Conservation (phyloP, 768 basidiomycete genomes). For the Zangia roseola region DNA sequence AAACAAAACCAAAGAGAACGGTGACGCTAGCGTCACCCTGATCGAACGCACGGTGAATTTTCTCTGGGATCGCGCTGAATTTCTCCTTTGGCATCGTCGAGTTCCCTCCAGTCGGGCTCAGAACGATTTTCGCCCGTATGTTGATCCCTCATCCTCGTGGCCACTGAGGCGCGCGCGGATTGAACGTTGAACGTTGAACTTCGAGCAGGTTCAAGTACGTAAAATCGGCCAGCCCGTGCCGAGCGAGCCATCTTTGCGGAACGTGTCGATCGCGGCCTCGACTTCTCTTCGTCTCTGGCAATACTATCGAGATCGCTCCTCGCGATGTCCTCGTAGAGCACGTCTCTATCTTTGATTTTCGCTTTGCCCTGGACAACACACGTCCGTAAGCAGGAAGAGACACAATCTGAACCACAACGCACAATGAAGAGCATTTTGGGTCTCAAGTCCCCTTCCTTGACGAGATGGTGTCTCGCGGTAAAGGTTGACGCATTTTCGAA, state of each 20-base stretch:
- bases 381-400: too few relatives aligned
- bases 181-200: too few relatives aligned
- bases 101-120: conserved; percentile 13
- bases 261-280: too few relatives aligned
- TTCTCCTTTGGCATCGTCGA: conserved; percentile 2
- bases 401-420: too few relatives aligned
- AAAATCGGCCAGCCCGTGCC: conserved; percentile 17
- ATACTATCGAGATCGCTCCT: too few relatives aligned
- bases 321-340: conserved; percentile 21
- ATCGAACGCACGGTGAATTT: conserved; percentile 16
- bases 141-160: conserved; percentile 9
- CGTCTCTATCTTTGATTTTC: conserved; percentile 19
- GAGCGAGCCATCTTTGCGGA: conserved; percentile 4
- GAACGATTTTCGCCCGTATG: conserved; percentile 17
- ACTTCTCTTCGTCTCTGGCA: too few relatives aligned
- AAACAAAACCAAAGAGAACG: not conserved
- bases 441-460: too few relatives aligned
- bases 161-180: conserved; percentile 16
- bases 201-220: conserved; percentile 17
- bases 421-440: too few relatives aligned
- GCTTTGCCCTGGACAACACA: conserved; percentile 3
- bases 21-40: conserved; percentile 9
- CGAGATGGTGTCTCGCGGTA: conserved; percentile 4
- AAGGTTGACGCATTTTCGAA: conserved; percentile 9
- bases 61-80: conserved; percentile 11